These are phyloP conservation scores for Casuarina equisetifolia DNA, from an alignment of 306 rosid genomes.

Conservation along the genomic window DNA sequence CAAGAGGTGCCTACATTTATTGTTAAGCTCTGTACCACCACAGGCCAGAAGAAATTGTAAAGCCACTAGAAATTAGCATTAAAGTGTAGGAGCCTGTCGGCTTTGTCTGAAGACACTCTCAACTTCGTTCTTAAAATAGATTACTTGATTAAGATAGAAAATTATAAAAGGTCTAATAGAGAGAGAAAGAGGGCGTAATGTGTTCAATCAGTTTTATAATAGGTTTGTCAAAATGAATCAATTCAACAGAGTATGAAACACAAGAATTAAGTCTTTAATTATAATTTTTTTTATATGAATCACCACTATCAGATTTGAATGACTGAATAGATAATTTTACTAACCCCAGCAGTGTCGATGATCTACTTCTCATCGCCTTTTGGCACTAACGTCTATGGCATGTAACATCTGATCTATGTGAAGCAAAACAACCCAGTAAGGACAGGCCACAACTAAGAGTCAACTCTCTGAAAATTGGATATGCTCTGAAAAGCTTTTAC, in stretches of 20 bases:
- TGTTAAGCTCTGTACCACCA: neutral
- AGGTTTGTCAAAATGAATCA: neutral
- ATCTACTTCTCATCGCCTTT: too few species aligned
- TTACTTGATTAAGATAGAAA: neutral
- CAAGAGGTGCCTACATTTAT: neutral
- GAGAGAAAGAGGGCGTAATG: neutral
- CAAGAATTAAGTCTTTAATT: neutral
- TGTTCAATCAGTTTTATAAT: neutral
- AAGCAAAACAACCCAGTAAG: too few species aligned
- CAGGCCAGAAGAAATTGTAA: neutral
- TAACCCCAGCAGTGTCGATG: too few species aligned
- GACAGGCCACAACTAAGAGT: too few species aligned
- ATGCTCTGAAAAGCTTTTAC: too few species aligned
- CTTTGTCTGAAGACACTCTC: neutral
- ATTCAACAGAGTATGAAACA: neutral
- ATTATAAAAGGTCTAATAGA: neutral
- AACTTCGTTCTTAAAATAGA: neutral
- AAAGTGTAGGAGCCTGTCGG: neutral
- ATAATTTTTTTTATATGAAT: neutral
- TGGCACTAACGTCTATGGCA: too few species aligned
- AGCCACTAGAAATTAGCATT: neutral
- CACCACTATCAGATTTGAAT: neutral
- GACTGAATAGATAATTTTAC: neutral
- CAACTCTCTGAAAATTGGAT: too few species aligned
- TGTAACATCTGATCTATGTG: neutral